These are phyloP conservation scores for Thermoascus crustaceus DNA, from an alignment of 2,329 filamentous ascomycete genomes.

Conservation along the genomic window DNA sequence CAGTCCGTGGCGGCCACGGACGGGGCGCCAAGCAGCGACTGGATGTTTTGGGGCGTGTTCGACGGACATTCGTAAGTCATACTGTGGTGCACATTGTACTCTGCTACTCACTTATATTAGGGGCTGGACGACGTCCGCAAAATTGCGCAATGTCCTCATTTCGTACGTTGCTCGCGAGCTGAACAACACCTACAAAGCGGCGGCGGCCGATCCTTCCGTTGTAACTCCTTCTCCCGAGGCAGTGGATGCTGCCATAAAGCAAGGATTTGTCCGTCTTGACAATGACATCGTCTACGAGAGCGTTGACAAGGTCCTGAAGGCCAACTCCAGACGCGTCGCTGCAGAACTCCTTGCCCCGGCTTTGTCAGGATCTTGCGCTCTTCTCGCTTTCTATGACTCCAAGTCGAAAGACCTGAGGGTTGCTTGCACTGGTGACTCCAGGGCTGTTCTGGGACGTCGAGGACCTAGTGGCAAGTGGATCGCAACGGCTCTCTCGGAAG, in stretches of 20 bases:
- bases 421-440: conserved; percentile 92
- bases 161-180: conserved; percentile 87
- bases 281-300: conserved; percentile 92
- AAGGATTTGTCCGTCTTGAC: conserved; percentile 79
- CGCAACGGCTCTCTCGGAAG: conserved; percentile 78
- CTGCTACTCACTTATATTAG: conserved; percentile 38
- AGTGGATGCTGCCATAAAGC: conserved; percentile 86
- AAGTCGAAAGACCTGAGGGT: conserved; percentile 80
- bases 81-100: background rate
- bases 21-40: conserved; percentile 61
- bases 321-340: conserved; percentile 80
- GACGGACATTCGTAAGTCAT: conserved; percentile 79
- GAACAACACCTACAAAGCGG: conserved; percentile 80
- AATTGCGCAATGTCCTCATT: conserved; percentile 85
- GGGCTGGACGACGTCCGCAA: conserved; percentile 96
- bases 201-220: conserved; percentile 48
- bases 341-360: conserved; percentile 89
- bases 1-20: conserved; percentile 48
- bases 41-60: conserved; percentile 99
- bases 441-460: conserved; percentile 80
- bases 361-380: conserved; percentile 90
- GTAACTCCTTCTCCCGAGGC: conserved; percentile 66
- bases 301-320: conserved; percentile 82
- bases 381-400: conserved; percentile 93
- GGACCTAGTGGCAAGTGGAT: conserved; percentile 79